Base-by-base conservation (phyloP, 2,329 filamentous ascomycete genomes). In the Chlorencoelia australis region DNA sequence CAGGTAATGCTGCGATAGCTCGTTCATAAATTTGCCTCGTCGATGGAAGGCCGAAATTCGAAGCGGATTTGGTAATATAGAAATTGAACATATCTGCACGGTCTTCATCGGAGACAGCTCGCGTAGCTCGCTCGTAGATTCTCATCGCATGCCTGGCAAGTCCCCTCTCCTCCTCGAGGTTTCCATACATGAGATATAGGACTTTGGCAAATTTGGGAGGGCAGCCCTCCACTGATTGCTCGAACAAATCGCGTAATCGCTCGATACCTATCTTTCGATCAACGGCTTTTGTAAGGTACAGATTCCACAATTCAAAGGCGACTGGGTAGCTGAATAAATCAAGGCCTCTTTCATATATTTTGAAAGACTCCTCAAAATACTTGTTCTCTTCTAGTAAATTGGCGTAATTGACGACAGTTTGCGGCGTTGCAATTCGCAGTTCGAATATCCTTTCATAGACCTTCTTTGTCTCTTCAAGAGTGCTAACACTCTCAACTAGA, bases 271-370 rank as follows among this genome's bases (percentile, higher is more conserved):
- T 94, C 60, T 94, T 91, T 39, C 91, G 83, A 57, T 95, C 87
- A 15, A 96, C 88, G 0, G 91, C 91, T 62, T 98, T 98, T 37
- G 87, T 95, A 37, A 98, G 74, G 59, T 98, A 98, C 7, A 98
- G 64, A 51, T 98, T 98, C 93, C 91, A 98, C 15, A 98, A 70
- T 65, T 98, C 91, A 59, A 98, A 98, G 11, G 91, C 91, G 13
- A 96, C 89, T 0, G 91, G 91, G 54, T 96, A 98, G 59, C 79
- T 94, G 69, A 98, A 98, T n/a, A 98, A 78, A 59, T 98, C 91
- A 24, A 98, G 69, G 2, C 91, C 91, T 42, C 91, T 79, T 62
- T 98, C 91, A 58, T 94, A 98, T 30, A 96, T 71, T 64, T 96
- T 96, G 76, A 96, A 98, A 2, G 83, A 93, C 52, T 98, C 91